Evolutionary conservation across 192 early-diverging fungal genomes (phyloP).

Genomic region (Rhizophlyctis rosea): DNA sequence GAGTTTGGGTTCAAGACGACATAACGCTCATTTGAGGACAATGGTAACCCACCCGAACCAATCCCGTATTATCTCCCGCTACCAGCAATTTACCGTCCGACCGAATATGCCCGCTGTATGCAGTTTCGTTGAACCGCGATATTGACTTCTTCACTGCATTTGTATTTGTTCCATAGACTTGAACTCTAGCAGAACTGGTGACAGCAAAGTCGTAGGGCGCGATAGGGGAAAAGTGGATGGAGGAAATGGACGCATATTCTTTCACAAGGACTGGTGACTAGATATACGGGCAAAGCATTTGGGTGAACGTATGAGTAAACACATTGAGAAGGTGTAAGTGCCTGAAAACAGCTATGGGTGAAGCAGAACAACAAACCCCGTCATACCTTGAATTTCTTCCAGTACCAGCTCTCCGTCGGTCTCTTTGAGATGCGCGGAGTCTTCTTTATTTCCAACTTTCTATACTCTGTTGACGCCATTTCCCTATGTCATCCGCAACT

Average conservation of each 20-base stretch:
- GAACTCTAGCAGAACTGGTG: slow-evolving; percentile 84
- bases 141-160: slow-evolving; percentile 85
- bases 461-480: slow-evolving; percentile 10
- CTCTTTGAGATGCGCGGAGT: slow-evolving; percentile 18
- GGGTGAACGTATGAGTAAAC: not conserved
- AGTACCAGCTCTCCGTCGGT: slow-evolving; percentile 23
- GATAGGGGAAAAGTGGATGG: slow-evolving; percentile 75
- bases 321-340: slow-evolving; percentile 30
- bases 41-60: slow-evolving; percentile 58
- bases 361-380: not conserved
- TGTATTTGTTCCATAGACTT: slow-evolving; percentile 84
- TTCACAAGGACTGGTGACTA: slow-evolving; percentile 84
- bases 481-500: too few relatives aligned
- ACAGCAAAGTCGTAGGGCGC: slow-evolving; percentile 87
- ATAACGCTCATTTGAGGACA: not conserved
- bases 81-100: slow-evolving; percentile 88
- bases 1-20: not conserved
- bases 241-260: slow-evolving; percentile 80
- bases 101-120: slow-evolving; percentile 75
- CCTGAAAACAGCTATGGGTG: slow-evolving; percentile 13
- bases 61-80: slow-evolving; percentile 85
- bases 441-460: slow-evolving; percentile 24
- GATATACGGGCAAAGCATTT: not conserved
- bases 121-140: slow-evolving; percentile 88
- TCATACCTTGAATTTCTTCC: slow-evolving; percentile 32